These are phyloP conservation scores for Talaromyces marneffei DNA, from an alignment of 2,329 filamentous ascomycete genomes.

Conservation along the genomic window DNA sequence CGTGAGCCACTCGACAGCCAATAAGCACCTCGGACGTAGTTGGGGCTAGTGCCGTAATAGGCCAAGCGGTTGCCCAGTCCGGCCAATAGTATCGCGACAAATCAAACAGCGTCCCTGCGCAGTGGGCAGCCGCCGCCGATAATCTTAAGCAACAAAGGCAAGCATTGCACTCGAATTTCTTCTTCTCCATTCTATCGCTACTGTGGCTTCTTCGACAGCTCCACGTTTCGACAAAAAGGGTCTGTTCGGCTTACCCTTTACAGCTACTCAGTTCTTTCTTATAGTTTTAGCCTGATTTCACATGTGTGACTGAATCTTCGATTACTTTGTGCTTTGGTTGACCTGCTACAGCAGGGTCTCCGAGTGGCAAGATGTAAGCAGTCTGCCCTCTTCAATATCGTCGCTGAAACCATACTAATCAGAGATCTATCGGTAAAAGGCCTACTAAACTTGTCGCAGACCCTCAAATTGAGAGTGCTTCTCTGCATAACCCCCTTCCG, in stretches of 20 bases:
- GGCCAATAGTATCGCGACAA: conserved; percentile 1
- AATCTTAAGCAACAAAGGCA: neutral
- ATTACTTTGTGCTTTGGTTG: conserved; percentile 7
- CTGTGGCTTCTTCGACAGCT: conserved; percentile 12
- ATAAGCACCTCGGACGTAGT: neutral
- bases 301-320: conserved; percentile 11
- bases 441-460: conserved; percentile 86
- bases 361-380: conserved; percentile 16
- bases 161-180: conserved; percentile 1
- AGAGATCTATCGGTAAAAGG: conserved; percentile 37
- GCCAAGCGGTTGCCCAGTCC: neutral
- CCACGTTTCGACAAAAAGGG: neutral
- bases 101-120: neutral
- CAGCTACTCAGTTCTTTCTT: neutral
- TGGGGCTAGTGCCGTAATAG: neutral
- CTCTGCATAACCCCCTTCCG: conserved; percentile 80
- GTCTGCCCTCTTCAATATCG: neutral
- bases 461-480: conserved; percentile 78
- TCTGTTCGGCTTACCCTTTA: neutral
- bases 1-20: neutral
- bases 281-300: neutral
- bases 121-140: neutral
- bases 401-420: conserved; percentile 10
- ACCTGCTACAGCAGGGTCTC: conserved; percentile 12
- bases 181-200: conserved; percentile 10